Base-by-base conservation (phyloP, 331 rosid species). In the Spiraea crenata region DNA sequence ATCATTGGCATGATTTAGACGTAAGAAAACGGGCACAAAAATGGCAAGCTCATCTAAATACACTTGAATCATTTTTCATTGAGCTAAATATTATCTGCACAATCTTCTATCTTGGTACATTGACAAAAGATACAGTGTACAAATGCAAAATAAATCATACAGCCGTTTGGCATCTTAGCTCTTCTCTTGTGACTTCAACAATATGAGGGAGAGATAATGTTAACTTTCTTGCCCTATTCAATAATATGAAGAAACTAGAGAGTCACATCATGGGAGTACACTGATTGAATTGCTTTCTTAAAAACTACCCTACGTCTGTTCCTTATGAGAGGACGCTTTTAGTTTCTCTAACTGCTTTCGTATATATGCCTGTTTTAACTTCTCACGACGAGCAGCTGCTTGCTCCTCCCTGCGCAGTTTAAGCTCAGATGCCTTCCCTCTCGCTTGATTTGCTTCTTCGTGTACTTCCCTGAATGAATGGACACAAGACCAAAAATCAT, bases 401-500 rank as follows among this genome's bases (percentile, higher is more conserved):
- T 89, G 99, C 79, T 85, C 95, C 75, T 89, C 90, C 84, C 99
- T 87, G 42, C 85, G 88, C 50, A 75, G 57, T 82, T 89, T 95
- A 57, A 95, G 76, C 71, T 91, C 93, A 20, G 96, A 86, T 17
- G 91, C 91, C 86, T 87, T 91, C 61, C 82, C 93, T 81, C 99
- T 83, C 3, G 92, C 97, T 76, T 71, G 87, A 80, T 82, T 93
- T 20, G 84, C 99, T 86, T 93, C 99, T 79, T 91, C 93, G 37
- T 93, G 99, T 58, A 89, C 97, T 77, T 93, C 99, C 95, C 97
- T 93, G 79, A 49, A 45, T 40, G 40, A 62, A 81, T 31, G 38
- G 46, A 70, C 49, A 39, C 39, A 42, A 56, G 17, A 44, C 17
- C 35, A 57, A 17, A 70, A 57, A 37, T 31, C 13, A 1, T 70